Evolutionary conservation across 2,329 filamentous ascomycete genomes (phyloP).

Genomic region (Trichoderma asperellum): DNA sequence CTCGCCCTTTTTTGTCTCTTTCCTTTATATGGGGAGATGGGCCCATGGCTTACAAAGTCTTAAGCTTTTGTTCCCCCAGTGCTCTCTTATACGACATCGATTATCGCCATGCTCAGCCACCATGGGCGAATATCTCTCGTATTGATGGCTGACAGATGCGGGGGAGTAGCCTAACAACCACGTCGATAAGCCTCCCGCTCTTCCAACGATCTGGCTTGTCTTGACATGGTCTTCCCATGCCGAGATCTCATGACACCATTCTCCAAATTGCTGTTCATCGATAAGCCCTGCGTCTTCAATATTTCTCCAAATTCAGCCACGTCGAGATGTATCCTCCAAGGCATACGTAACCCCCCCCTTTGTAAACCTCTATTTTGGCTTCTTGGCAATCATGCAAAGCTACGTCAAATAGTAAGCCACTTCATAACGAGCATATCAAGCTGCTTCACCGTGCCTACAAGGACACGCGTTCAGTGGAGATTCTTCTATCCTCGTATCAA

Average conservation of each 20-base stretch:
- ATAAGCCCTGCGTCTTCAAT: background rate
- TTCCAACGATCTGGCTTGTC: too few species aligned
- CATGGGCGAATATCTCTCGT: background rate
- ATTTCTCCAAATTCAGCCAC: background rate
- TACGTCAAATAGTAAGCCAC: background rate
- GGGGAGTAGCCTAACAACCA: background rate
- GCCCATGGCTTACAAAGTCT: background rate
- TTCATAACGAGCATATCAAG: background rate
- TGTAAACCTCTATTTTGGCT: background rate
- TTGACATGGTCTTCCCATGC: background rate
- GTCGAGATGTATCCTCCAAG: background rate
- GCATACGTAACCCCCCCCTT: conserved; percentile 11
- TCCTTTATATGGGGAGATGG: background rate
- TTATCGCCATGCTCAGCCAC: background rate
- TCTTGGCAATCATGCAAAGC: background rate
- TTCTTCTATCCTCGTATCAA: background rate
- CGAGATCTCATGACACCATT: background rate
- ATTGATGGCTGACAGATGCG: background rate
- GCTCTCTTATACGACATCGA: background rate
- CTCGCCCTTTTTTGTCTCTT: background rate
- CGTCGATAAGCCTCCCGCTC: too few species aligned
- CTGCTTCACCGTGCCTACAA: background rate
- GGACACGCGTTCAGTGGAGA: conserved; percentile 20
- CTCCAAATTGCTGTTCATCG: background rate
- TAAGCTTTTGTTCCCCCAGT: background rate